Evolutionary conservation across 331 rosid genomes (phyloP), one percentile per base, ranked within the genome.

Genomic region (Malus hybrid): DNA sequence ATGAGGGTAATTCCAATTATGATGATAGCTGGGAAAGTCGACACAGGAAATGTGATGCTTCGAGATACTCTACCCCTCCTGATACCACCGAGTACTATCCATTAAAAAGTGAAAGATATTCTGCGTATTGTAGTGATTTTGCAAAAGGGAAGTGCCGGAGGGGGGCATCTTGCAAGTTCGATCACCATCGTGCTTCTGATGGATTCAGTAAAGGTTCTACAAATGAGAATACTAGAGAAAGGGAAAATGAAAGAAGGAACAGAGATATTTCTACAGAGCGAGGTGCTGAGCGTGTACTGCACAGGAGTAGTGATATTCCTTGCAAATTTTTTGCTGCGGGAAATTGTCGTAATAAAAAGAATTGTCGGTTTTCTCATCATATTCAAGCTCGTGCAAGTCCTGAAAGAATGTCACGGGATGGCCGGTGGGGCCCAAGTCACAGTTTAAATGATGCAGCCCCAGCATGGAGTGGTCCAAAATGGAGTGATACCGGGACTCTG

Each of bases 321-420:
- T 94, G 99, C 87, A 94, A 85, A 76, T 94, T 88, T 87, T 94
- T 87, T 76, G 93, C 93, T 31, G 84, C 68, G 10, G 97, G 97
- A 75, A 90, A 86, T 77, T 94, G 99, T 80, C 96, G 99, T 48
- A 92, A 94, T 79, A 96, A 93, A 81, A 94, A 85, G 73, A 32
- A 73, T 81, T 94, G 99, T 83, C 87, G 90, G 81, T 94, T 85
- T 86, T 88, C 97, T 81, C 99, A 93, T 84, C 90, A 87, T 79
- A 85, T 69, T 77, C 95, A 83, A 75, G 67, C 86, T 62, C 75
- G 60, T 84, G 80, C 61, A 52, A 94, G 97, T 78, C 96, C 96
- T 61, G 87, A 81, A 78, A 86, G 96, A 79, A 92, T 87, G 81
- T 80, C 66, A 28, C 84, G 86, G 75, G 89, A 85, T 83, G 92